Evolutionary conservation across 2,329 filamentous ascomycete genomes (phyloP).

Genomic region (Aspergillus quadrilineatus): DNA sequence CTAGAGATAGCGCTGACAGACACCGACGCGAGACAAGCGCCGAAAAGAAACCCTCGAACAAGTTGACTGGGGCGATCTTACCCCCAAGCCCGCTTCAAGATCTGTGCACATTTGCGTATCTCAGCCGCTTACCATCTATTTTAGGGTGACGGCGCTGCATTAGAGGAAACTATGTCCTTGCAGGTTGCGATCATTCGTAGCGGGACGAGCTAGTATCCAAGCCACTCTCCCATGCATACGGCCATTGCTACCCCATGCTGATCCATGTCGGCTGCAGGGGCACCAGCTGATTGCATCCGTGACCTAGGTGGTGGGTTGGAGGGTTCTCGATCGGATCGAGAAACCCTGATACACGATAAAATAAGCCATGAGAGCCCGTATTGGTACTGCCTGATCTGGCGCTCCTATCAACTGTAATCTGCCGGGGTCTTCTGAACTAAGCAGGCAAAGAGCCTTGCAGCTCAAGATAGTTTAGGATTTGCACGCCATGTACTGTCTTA

Average conservation of each 20-base stretch:
- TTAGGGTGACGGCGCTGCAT: not conserved
- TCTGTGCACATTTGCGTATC: not conserved
- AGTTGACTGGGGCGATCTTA: not conserved
- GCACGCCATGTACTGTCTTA: too few species aligned
- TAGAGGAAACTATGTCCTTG: not conserved
- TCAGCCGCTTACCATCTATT: not conserved
- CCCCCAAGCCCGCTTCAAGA: not conserved
- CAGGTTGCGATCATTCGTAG: not conserved
- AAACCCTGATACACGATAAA: too few species aligned
- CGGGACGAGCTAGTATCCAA: not conserved
- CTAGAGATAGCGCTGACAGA: not conserved
- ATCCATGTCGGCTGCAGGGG: not conserved
- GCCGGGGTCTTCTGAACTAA: too few species aligned
- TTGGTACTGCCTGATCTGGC: too few species aligned
- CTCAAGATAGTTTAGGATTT: too few species aligned
- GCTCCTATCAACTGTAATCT: too few species aligned
- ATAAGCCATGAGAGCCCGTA: too few species aligned
- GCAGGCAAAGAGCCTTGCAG: too few species aligned
- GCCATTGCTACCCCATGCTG: too few species aligned
- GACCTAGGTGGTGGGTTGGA: not conserved
- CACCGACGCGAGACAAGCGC: slow-evolving; percentile 5
- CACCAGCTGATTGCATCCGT: not conserved
- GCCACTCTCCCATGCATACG: not conserved
- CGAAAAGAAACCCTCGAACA: not conserved
- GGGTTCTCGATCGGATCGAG: not conserved